Percentiles rank a stretch among this genome's conserved stretches.
Evolutionary conservation across 768 basidiomycete species (phyloP).

Genomic region (Boletus reticuloceps): DNA sequence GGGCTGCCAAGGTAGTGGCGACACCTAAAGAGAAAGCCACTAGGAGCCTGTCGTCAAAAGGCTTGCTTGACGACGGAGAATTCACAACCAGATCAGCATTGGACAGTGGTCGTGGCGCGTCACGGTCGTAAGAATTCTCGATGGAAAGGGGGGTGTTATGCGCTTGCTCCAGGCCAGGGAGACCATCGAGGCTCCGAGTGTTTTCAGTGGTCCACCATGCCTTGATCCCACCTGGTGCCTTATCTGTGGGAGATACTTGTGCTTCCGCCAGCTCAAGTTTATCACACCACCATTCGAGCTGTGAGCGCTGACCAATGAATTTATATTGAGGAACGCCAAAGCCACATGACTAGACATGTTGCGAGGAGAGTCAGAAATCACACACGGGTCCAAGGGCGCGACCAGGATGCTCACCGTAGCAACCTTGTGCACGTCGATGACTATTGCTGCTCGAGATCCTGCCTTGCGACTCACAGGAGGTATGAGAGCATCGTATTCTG

Average conservation of each 20-base stretch:
- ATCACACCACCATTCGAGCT: constrained; percentile 45
- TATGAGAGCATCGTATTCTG: constrained; percentile 55
- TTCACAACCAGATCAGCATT: background rate
- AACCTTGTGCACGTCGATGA: constrained; percentile 62
- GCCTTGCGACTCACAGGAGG: constrained; percentile 44
- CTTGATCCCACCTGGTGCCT: constrained; percentile 45
- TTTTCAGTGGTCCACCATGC: constrained; percentile 56
- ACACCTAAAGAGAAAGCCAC: constrained; percentile 33
- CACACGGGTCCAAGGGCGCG: background rate
- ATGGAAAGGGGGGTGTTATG: constrained; percentile 13
- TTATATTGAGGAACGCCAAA: constrained; percentile 60
- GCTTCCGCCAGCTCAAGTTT: constrained; percentile 45
- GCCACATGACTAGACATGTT: constrained; percentile 58
- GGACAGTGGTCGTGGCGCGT: constrained; percentile 4
- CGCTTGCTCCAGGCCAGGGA: constrained; percentile 45
- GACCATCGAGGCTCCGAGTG: constrained; percentile 51
- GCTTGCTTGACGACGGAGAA: background rate
- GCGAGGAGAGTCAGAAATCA: background rate
- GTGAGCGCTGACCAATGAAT: constrained; percentile 54
- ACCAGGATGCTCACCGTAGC: constrained; percentile 34
- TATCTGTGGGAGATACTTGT: constrained; percentile 11
- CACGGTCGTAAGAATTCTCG: constrained; percentile 22
- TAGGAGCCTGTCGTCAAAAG: constrained; percentile 11
- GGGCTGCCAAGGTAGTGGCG: constrained; percentile 10
- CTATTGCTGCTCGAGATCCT: constrained; percentile 59